These are phyloP conservation scores for Gyrodon lividus DNA, from an alignment of 768 basidiomycete species.

Conservation along the genomic window DNA sequence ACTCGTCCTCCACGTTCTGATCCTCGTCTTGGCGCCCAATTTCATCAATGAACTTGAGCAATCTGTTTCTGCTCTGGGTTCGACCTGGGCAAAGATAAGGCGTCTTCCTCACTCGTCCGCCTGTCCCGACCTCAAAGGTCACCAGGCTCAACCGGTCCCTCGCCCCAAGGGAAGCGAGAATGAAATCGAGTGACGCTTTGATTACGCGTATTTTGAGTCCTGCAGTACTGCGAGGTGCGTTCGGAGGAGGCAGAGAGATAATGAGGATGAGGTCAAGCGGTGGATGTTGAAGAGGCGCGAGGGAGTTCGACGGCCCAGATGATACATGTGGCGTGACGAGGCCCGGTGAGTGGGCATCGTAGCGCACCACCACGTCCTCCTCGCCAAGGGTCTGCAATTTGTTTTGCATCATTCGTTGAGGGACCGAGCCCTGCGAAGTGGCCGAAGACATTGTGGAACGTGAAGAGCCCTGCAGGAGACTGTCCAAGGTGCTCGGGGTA, in stretches of 20 bases:
- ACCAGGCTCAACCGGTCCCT: slow-evolving; percentile 87
- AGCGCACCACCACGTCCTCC: slow-evolving; percentile 63
- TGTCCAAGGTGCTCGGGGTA: slow-evolving; percentile 58
- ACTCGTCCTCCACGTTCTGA: slow-evolving; percentile 56
- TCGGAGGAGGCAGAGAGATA: slow-evolving; percentile 78
- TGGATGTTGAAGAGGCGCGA: slow-evolving; percentile 80
- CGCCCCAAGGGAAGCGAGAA: slow-evolving; percentile 70
- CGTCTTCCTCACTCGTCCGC: slow-evolving; percentile 86
- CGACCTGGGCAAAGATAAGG: slow-evolving; percentile 82
- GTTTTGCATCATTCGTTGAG: slow-evolving; percentile 33
- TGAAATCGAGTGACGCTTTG: slow-evolving; percentile 83
- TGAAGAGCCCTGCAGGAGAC: slow-evolving; percentile 62
- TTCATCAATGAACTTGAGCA: slow-evolving; percentile 78
- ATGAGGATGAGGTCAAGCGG: slow-evolving; percentile 92
- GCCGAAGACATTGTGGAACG: slow-evolving; percentile 73
- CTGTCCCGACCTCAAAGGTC: slow-evolving; percentile 86
- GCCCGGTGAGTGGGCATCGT: slow-evolving; percentile 48
- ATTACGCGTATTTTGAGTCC: slow-evolving; percentile 88
- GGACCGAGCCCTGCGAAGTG: slow-evolving; percentile 64
- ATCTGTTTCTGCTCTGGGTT: slow-evolving; percentile 62
- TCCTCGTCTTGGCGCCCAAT: slow-evolving; percentile 44
- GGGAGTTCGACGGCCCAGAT: slow-evolving; percentile 74
- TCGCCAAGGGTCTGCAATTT: slow-evolving; percentile 70
- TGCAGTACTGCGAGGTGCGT: slow-evolving; percentile 71
- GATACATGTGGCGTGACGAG: slow-evolving; percentile 72